phyloP scores from a whole-genome alignment of 2,329 filamentous ascomycete species.

The Raffaelea albimanens region DNA sequence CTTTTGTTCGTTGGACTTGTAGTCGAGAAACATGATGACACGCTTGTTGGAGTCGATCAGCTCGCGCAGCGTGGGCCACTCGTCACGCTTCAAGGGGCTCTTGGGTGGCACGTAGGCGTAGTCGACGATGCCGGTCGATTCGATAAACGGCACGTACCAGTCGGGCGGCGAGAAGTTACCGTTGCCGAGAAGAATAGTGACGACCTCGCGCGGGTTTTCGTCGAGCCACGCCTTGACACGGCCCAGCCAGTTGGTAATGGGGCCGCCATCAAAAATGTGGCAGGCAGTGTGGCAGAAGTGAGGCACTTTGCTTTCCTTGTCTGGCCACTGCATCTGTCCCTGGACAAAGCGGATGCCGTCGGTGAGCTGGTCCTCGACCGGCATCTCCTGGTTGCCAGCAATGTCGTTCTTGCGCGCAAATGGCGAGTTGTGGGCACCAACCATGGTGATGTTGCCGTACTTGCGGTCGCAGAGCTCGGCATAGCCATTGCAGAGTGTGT shows the following conservation, averaged over 20 bases:
- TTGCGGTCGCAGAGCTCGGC: slow-evolving; percentile 66
- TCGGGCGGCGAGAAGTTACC: slow-evolving; percentile 57
- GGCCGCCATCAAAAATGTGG: slow-evolving; percentile 77
- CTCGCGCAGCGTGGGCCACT: slow-evolving; percentile 76
- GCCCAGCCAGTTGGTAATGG: slow-evolving; percentile 63
- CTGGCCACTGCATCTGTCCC: slow-evolving; percentile 52
- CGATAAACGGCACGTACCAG: slow-evolving; percentile 60
- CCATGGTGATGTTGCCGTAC: slow-evolving; percentile 73
- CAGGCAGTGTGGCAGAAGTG: slow-evolving; percentile 80
- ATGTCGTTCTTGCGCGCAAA: slow-evolving; percentile 63
- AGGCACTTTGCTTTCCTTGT: slow-evolving; percentile 33
- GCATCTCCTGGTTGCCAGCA: slow-evolving; percentile 64
- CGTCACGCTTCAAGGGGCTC: slow-evolving; percentile 50
- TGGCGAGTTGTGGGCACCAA: slow-evolving; percentile 73
- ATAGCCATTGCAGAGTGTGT: slow-evolving; percentile 57
- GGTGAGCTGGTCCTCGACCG: slow-evolving; percentile 62
- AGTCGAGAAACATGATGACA: slow-evolving; percentile 76
- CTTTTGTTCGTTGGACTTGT: slow-evolving; percentile 66
- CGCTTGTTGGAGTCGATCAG: slow-evolving; percentile 65
- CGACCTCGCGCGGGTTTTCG: slow-evolving; percentile 72
- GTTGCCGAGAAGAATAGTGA: slow-evolving; percentile 81
- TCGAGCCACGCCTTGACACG: slow-evolving; percentile 65
- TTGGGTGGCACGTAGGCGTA: slow-evolving; percentile 63
- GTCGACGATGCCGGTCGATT: slow-evolving; percentile 59
- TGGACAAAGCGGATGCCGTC: slow-evolving; percentile 63